Conservation (phyloP, 768 basidiomycete genomes). For the Psilocybe tampanensis region DNA sequence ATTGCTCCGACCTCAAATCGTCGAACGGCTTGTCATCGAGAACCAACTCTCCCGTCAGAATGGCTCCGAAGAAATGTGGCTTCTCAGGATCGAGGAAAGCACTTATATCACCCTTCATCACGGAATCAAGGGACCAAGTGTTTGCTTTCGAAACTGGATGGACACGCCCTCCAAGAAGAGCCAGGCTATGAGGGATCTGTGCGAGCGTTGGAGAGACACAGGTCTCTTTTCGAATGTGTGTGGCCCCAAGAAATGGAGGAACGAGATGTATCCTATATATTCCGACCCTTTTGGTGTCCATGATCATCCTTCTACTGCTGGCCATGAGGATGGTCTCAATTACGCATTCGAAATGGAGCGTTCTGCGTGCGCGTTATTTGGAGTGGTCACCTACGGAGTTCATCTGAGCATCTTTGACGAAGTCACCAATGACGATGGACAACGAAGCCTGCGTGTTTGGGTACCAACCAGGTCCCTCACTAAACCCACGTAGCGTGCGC, state of each 20-base stretch:
- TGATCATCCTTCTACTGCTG: conserved; percentile 43
- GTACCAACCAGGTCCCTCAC: conserved; percentile 82
- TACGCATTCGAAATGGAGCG: conserved; percentile 90
- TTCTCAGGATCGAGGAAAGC: conserved; percentile 34
- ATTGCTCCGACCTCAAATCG: conserved; percentile 57
- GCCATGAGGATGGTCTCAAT: conserved; percentile 44
- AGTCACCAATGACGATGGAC: conserved; percentile 30
- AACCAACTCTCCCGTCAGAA: conserved; percentile 35
- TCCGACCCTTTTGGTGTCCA: conserved; percentile 65
- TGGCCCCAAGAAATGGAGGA: conserved; percentile 80
- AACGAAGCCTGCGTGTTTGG: conserved; percentile 67
- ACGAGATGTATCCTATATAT: conserved; percentile 83
- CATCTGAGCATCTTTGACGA: conserved; percentile 82
- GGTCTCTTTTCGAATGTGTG: conserved; percentile 65
- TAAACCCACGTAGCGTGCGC: conserved; percentile 78
- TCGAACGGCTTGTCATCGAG: conserved; percentile 56
- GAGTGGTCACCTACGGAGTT: conserved; percentile 88
- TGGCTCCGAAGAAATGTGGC: conserved; percentile 41
- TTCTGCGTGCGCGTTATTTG: conserved; percentile 86
- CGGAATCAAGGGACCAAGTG: conserved; percentile 31
- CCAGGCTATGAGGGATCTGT: conserved; percentile 61
- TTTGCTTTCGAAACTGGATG: conserved; percentile 55
- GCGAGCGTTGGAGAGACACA: conserved; percentile 74
- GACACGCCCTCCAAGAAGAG: conserved; percentile 63
- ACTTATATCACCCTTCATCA: conserved; percentile 25